phyloP scores from a whole-genome alignment of 1,139 yeast species.

The Candida sojae region DNA sequence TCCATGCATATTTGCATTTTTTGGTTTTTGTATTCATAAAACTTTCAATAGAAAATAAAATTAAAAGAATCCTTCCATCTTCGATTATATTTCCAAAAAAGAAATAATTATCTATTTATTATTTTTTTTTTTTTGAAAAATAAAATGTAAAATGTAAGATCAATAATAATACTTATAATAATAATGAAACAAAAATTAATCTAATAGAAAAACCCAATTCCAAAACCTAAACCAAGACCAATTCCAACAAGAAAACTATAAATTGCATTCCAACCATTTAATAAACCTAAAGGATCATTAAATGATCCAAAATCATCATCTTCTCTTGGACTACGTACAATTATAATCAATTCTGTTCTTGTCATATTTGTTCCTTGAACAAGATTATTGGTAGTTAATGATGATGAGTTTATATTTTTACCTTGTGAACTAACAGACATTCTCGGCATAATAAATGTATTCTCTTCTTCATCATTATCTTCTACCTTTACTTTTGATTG shows the following conservation, averaged over 20 bases:
- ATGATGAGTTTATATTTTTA: not conserved
- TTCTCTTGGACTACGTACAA: not conserved
- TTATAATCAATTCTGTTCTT: not conserved
- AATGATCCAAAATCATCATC: not conserved
- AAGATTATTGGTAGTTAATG: not conserved
- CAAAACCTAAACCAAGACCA: constrained; percentile 1
- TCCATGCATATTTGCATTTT: too few relatives aligned
- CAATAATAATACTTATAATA: not conserved
- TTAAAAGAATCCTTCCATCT: too few relatives aligned
- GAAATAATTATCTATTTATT: not conserved
- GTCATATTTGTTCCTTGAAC: not conserved
- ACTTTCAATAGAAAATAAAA: too few relatives aligned
- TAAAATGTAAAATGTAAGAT: not conserved
- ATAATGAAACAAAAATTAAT: not conserved
- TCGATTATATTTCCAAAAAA: too few relatives aligned
- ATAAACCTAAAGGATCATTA: constrained; percentile 1
- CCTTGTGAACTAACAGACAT: constrained; percentile 1
- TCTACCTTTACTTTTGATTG: too few relatives aligned
- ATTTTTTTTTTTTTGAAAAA: not conserved
- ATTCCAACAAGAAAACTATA: not conserved
- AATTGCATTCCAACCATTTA: constrained; percentile 2
- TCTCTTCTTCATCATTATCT: not conserved
- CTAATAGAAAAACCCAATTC: constrained; percentile 2
- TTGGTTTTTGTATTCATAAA: too few relatives aligned
- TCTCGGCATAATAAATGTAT: constrained; percentile 2